Evolutionary conservation across 2,329 filamentous ascomycete species (phyloP), one percentile per base, ranked within the genome.

Genomic region (Trichoderma koningii): DNA sequence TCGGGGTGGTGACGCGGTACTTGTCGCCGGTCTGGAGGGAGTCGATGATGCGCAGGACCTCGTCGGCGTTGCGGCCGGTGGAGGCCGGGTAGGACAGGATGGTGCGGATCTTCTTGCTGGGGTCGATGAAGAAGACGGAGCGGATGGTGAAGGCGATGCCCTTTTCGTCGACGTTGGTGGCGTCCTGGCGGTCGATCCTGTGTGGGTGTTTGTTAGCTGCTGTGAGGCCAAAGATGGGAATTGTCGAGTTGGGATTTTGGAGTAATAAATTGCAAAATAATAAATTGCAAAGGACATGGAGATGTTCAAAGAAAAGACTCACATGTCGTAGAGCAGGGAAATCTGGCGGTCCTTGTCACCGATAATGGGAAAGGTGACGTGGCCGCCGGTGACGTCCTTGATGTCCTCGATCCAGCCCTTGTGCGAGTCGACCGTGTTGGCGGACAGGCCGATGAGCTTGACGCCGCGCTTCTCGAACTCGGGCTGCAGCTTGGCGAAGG

Each of bases 111-210:
- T 89, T 94, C 88, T 96, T 97, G 79, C 87, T 87, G 69, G 93
- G 93, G 82, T 97, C 93, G 78, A 97, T 95, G 81, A 97, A 84
- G 85, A 96, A 97, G 76, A 97, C 93, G 72, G 90, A 92, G 74
- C 93, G 92, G 81, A 97, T 96, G 72, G 93, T 97, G 81, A 96
- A 94, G 64, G 93, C 92, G 72, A 94, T 90, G 71, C 89, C 89
- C 85, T 92, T 92, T 73, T 84, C 78, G 77, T 93, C 90, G 65
- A 93, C 88, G 80, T 93, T 93, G 81, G 88, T 90, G 73, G 88
- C 85, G 78, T 93, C 90, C 78, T 92, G 89, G 80, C 90, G 85
- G 81, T 93, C 90, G 73, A 93, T 82, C 85, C 85, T 88, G 71
- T 19, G 28, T 7, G 21, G n/a, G 6, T 7, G n/a, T 7, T 14